Evolutionary conservation across 2,329 filamentous ascomycete genomes (phyloP).

Genomic region (Alternaria novae-zelandiae): DNA sequence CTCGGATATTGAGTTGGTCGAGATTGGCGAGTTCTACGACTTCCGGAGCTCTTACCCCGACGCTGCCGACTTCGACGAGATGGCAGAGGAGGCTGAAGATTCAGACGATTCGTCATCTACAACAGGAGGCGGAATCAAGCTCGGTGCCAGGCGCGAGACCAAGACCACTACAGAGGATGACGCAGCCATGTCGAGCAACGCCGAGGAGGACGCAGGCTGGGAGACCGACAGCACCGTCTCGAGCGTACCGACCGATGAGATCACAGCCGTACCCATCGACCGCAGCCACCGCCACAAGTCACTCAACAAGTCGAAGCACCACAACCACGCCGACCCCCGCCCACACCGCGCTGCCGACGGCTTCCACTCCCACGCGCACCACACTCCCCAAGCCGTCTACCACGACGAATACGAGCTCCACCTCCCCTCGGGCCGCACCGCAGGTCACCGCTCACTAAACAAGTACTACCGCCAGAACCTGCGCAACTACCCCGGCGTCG

Average conservation of each 20-base stretch:
- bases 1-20: slow-evolving; percentile 86
- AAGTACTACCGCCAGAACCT: slow-evolving; percentile 94
- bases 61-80: slow-evolving; percentile 65
- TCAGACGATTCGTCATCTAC: slow-evolving; percentile 57
- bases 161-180: slow-evolving; percentile 47
- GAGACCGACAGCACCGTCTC: slow-evolving; percentile 91
- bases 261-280: slow-evolving; percentile 79
- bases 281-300: slow-evolving; percentile 74
- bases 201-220: slow-evolving; percentile 83
- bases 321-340: slow-evolving; percentile 73
- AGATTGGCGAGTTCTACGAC: slow-evolving; percentile 96
- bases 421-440: slow-evolving; percentile 84
- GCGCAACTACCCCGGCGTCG: slow-evolving; percentile 77
- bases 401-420: slow-evolving; percentile 94
- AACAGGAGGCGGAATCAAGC: slow-evolving; percentile 67
- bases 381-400: slow-evolving; percentile 76
- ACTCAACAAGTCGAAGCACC: slow-evolving; percentile 75
- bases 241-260: slow-evolving; percentile 83
- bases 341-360: slow-evolving; percentile 77
- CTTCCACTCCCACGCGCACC: slow-evolving; percentile 81
- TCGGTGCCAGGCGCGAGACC: slow-evolving; percentile 66
- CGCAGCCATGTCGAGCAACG: slow-evolving; percentile 54
- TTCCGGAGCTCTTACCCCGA: slow-evolving; percentile 96
- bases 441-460: slow-evolving; percentile 86
- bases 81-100: slow-evolving; percentile 46